Evolutionary conservation across 257 asterid species (phyloP), one percentile per base, ranked within the genome.

Genomic region (Nicotiana benthamiana): DNA sequence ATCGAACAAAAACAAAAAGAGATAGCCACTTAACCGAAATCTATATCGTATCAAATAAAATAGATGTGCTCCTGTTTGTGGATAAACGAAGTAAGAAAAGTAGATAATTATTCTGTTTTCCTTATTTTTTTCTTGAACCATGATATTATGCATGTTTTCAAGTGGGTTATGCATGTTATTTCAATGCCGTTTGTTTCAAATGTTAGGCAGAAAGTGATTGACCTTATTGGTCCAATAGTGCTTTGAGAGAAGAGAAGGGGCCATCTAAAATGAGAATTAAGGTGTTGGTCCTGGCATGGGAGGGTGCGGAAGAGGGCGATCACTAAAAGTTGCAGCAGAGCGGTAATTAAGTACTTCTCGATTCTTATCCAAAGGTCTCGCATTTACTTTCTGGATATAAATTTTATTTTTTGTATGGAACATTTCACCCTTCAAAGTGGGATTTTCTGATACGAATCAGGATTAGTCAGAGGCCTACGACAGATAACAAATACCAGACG

Each of bases 241-340:
- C 26, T 24, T 24, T 61, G 34, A 61, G 18, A 28, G 67, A 24
- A 24, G 67, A 24, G 34, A 61, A 24, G 34, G 66, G 34, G 67
- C 32, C 17, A 28, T 63, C 43, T 63, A 11, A 63, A 15, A 27
- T 63, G 43, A 63, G 43, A 63, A 18, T 8, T 15, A 63, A 63
- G 77, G 60, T 62, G 77, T 56, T 68, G 83, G 83, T 81, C 83
- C 83, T 63, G 80, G 79, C 83, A 83, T 70, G 79, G 86, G 88
- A 83, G 86, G 88, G 82, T 81, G 70, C 82, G 36, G 82, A 63
- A 15, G 43, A 57, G 56, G 56, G 28, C 13, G 46, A 34, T 34
- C 40, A 34, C 46, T 2, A 40, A 5, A 40, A 40, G 46, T 40
- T 40, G 46, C 8, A 40, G 9, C 10, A 36, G 46, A 36, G 46